Conservation (phyloP, 306 rosid species). For the Carpinus fangiana region DNA sequence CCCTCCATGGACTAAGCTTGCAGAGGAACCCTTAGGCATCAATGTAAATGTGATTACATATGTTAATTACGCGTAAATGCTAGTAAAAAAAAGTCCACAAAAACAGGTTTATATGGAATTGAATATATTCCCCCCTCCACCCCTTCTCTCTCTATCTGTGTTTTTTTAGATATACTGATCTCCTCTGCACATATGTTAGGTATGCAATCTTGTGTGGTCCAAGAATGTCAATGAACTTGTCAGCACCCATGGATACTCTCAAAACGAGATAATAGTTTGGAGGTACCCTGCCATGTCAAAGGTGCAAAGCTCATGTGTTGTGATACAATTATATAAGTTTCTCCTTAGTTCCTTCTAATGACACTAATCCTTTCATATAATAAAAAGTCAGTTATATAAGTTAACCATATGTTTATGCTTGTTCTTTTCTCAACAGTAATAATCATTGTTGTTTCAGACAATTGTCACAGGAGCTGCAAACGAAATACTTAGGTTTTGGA, state of each 20-base stretch:
- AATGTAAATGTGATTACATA: too few species aligned
- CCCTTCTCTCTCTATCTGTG: too few species aligned
- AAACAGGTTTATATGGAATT: too few species aligned
- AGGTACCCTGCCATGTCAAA: constrained; percentile 97
- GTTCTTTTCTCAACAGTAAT: constrained; percentile 19
- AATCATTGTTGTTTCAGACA: constrained; percentile 57
- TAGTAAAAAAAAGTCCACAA: too few species aligned
- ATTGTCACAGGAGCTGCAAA: constrained; percentile 99
- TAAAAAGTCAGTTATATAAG: background rate
- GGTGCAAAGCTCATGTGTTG: constrained; percentile 44
- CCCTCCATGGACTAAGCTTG: too few species aligned
- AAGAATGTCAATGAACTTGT: constrained; percentile 97
- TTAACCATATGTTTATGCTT: constrained; percentile 2
- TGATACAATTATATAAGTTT: background rate
- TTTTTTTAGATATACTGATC: constrained; percentile 9
- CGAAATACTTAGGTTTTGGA: constrained; percentile 97
- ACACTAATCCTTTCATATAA: too few species aligned
- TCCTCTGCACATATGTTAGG: constrained; percentile 52
- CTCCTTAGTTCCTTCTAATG: too few species aligned
- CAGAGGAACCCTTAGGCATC: too few species aligned
- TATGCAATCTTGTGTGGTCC: constrained; percentile 98
- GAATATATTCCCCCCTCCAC: too few species aligned
- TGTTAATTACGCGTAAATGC: too few species aligned
- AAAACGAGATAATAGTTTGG: constrained; percentile 97
- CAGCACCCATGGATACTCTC: constrained; percentile 98